Base-by-base conservation (phyloP, 495 filamentous ascomycete species). In the Aspergillus sparsus region DNA sequence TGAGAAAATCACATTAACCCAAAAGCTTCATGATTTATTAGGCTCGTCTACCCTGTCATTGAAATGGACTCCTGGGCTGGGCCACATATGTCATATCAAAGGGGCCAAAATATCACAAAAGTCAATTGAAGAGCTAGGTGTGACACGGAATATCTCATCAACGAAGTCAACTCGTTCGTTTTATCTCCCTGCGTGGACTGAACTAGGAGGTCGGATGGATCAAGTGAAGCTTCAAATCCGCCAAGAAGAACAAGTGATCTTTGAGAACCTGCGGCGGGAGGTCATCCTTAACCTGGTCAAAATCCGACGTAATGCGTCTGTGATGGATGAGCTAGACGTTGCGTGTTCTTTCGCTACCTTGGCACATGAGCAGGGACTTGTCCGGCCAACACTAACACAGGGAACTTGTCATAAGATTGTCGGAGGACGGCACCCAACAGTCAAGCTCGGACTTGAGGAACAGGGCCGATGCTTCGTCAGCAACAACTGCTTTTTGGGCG, bases 281-380 rank as follows among this genome's bases (percentile, higher is more conserved):
- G 93, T 97, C 1, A 85, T 96, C 2, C 67, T 81, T 11, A 89
- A 90, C 62, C 80, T 98, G 7, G 83, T 93, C 33, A 89, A 87
- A 60, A 85, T 98, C 13, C 87, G 94, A 0, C 88, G 87, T 55
- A 97, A 96, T 70, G 93, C 93, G 4, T 79, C 83, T 4, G 91
- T 96, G 0, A 83, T 98, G 18, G 95, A 97, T 68, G 90, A 96
- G 71, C 81, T 98, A 5, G 94, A 98, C 71, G 87, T 98, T 31
- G 85, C 87, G 2, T 89, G 89, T 61, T 90, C 90, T 0, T 94
- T 94, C 53, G 90, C 95, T 6, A 80, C 71, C 1, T 76, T 98
- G 8, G 93, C 94, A 0, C 67, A 77, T 18, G 90, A 94, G 67
- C 85, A 90, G 57, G 72, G 79, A 16, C 85, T 93, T 57, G 80